Base-by-base conservation (phyloP, 352 stramenopile species). In the Albugo candida region DNA sequence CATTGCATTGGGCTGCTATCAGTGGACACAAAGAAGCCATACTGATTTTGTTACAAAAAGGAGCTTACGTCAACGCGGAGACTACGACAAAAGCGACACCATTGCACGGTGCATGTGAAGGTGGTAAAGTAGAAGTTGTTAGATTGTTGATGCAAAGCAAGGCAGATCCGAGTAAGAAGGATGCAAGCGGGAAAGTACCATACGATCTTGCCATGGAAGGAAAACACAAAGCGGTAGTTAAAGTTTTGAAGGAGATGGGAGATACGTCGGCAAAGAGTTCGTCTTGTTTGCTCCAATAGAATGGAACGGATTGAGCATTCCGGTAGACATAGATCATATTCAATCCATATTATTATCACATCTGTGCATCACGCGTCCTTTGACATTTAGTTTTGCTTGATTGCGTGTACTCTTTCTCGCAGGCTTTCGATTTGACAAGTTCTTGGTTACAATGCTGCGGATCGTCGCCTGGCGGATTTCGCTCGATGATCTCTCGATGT, bases 181-280 rank as follows among this genome's bases (percentile, higher is more conserved):
- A 96, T 55, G 60, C 73, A 11, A 88, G 91, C 45, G 85, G 76
- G 17, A 96, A 96, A 55, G 79, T 89, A 18, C 62, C 85, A 24
- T 95, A 92, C 51, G 83, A 96, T 52, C 83, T 94, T 48, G 84
- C 85, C 19, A 87, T 93, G 64, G 81, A 85, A 47, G 81, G 83
- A 51, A 93, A 95, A 47, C 82, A 95, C 65, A 95, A 91, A 53
- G 73, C 77, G 38, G 79, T 94, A 20, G 68, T 91, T 51, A 94
- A 94, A 63, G 78, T 86, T 41, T 62, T 93, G 52, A 94, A 94
- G 68, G 84, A 96, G 60, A 88, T 93, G 67, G 85, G 85, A 20
- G 85, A 95, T 52, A 78, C 80, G 12, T 75, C 77, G 17, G 75
- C 77, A 16, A 72, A 86, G 62, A 87, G 77, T 48, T 73, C 77